These are phyloP conservation scores for Coemansia sp. DNA, from an alignment of 192 early-diverging fungal genomes.

Conservation along the genomic window DNA sequence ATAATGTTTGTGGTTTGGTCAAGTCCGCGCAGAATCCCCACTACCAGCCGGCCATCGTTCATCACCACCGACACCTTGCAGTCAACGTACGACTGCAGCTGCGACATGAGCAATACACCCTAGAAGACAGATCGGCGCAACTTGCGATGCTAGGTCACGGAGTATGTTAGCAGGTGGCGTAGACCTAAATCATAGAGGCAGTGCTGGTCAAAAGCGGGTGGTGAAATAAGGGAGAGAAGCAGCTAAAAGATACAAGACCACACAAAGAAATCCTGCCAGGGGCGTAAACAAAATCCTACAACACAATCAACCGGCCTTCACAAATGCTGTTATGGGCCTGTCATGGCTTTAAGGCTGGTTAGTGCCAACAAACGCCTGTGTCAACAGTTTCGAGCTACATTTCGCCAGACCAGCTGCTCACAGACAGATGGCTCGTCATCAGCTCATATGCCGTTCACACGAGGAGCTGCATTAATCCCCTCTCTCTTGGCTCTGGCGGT, in stretches of 20 bases:
- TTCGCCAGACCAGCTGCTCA: too few relatives aligned
- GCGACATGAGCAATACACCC: slow-evolving; percentile 32
- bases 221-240: not conserved
- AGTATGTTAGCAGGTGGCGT: not conserved
- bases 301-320: not conserved
- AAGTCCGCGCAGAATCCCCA: slow-evolving; percentile 52
- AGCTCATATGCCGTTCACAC: too few relatives aligned
- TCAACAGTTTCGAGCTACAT: too few relatives aligned
- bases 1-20: slow-evolving; percentile 57
- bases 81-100: slow-evolving; percentile 43
- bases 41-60: slow-evolving; percentile 45
- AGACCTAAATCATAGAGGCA: not conserved
- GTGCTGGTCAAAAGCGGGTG: not conserved
- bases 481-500: too few relatives aligned
- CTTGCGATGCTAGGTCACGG: not conserved
- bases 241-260: too few relatives aligned
- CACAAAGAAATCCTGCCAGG: too few relatives aligned
- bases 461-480: too few relatives aligned
- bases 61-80: slow-evolving; percentile 38
- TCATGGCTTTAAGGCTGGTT: too few relatives aligned
- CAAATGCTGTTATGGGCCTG: too few relatives aligned
- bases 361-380: too few relatives aligned
- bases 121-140: not conserved
- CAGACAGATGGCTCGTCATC: too few relatives aligned
- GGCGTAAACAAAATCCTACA: too few relatives aligned